Conservation (phyloP, 192 early-diverging fungal species). For the Coemansia sp. region DNA sequence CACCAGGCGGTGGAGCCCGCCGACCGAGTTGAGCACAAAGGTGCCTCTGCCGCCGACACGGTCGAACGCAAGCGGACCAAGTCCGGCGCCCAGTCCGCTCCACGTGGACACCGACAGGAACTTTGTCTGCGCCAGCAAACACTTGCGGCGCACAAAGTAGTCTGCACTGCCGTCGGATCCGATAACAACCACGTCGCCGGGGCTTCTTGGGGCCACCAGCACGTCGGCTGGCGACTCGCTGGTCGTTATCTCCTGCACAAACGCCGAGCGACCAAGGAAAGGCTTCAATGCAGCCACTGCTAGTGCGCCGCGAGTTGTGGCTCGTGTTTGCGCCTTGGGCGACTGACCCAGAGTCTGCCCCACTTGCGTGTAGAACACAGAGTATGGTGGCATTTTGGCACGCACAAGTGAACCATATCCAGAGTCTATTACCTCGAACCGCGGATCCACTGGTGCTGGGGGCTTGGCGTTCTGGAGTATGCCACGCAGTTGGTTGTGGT, state of each 20-base stretch:
- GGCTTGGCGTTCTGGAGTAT: constrained; percentile 14
- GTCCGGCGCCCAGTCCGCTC: constrained; percentile 32
- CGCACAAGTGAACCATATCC: constrained; percentile 13
- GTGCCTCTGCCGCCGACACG: constrained; percentile 66
- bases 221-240: constrained; percentile 59
- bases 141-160: constrained; percentile 63
- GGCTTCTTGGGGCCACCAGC: constrained; percentile 61
- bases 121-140: constrained; percentile 59
- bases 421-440: constrained; percentile 26
- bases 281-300: constrained; percentile 29
- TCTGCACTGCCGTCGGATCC: constrained; percentile 57
- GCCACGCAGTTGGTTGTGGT: constrained; percentile 15
- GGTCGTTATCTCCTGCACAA: constrained; percentile 56
- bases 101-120: constrained; percentile 41
- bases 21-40: constrained; percentile 64
- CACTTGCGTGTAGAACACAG: constrained; percentile 31
- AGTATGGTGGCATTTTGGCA: constrained; percentile 43
- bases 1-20: constrained; percentile 67
- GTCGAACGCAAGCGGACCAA: constrained; percentile 63
- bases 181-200: constrained; percentile 67
- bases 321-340: constrained; percentile 13
- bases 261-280: constrained; percentile 34
- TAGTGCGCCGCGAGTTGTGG: constrained; percentile 14
- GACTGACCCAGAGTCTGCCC: constrained; percentile 39
- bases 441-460: constrained; percentile 38